Base-by-base conservation (phyloP, 192 early-diverging fungal genomes). In the Phlyctochytrium planicorne region DNA sequence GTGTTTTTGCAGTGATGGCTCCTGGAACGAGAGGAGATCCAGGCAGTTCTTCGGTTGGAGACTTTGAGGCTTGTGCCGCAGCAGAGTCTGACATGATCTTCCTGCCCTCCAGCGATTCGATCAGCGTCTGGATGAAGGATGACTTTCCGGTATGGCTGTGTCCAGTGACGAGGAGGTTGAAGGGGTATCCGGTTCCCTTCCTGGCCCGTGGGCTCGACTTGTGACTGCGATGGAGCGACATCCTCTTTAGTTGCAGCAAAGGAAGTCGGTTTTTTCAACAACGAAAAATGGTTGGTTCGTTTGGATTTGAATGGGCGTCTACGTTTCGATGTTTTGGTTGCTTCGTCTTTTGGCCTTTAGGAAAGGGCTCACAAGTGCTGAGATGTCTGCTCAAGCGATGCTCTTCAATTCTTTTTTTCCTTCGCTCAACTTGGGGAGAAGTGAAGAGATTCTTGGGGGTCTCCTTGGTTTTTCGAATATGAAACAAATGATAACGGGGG, bases 131-230 rank as follows among this genome's bases (percentile, higher is more conserved):
- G 35, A 83, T 65, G 71, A 72, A 84, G 37, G 64, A 47, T 27
- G 75, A 68, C 68, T 84, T 84, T 25, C 82, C 82, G 16, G 73
- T 75, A 59, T 61, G 64, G 61, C 52, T 47, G 62, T 84, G 81
- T 37, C 82, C 82, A 35, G 82, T 71, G n/a, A 81, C 70, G 71
- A 84, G 67, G 16, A 83, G 56, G 71, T 83, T 83, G 72, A 83
- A 81, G 35, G 68, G 79, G 32, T n/a, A 2, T 6, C 59, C 73
- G n/a, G 60, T 53, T 12, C 20, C 25, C 55, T 57, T 57, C 12
- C 27, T 10, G 20, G 55, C 55, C 55, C 20, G 6, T 47, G 40
- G 10, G 40, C 10, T 14, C 40, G 40, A 47, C 40, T 47, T 47
- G 40, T 47, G 40, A 20, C 40, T 47, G 10, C 40, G 40, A 47